Evolutionary conservation across 352 stramenopile species (phyloP).

Genomic region (Globisporangium abappressorium): DNA sequence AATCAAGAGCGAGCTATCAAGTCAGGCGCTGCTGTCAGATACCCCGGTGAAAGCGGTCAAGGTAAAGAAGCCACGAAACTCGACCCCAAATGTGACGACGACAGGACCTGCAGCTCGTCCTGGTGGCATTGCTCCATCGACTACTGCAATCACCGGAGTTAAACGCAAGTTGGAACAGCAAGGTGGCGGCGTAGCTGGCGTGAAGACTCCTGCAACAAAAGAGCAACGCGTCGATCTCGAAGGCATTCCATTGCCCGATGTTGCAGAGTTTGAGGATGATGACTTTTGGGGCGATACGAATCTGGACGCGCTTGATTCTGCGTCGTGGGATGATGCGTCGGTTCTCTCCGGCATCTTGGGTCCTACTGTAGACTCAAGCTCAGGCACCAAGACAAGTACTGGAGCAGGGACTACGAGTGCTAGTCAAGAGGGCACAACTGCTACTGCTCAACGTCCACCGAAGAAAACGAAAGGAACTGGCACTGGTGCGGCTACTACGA

Average conservation of each 20-base stretch:
- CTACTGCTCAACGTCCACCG: conserved; percentile 18
- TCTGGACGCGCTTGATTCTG: conserved; percentile 78
- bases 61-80: conserved; percentile 55
- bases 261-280: conserved; percentile 77
- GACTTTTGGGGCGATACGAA: conserved; percentile 87
- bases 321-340: conserved; percentile 75
- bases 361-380: conserved; percentile 27
- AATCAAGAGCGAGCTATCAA: conserved; percentile 29
- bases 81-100: conserved; percentile 12
- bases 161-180: conserved; percentile 76
- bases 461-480: conserved; percentile 67
- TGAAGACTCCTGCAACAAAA: conserved; percentile 35
- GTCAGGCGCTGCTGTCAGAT: conserved; percentile 22
- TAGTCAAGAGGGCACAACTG: conserved; percentile 20
- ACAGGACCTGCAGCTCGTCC: conserved; percentile 15
- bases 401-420: conserved; percentile 16
- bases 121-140: conserved; percentile 8
- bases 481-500: conserved; percentile 19
- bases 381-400: conserved; percentile 18
- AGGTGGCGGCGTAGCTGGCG: conserved; percentile 3
- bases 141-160: conserved; percentile 22
- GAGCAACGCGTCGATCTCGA: conserved; percentile 76
- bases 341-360: conserved; percentile 69
- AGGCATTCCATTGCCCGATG: conserved; percentile 66
- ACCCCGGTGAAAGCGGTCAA: conserved; percentile 36